Base-by-base conservation (phyloP, 768 basidiomycete genomes). In the Mycena filopes region DNA sequence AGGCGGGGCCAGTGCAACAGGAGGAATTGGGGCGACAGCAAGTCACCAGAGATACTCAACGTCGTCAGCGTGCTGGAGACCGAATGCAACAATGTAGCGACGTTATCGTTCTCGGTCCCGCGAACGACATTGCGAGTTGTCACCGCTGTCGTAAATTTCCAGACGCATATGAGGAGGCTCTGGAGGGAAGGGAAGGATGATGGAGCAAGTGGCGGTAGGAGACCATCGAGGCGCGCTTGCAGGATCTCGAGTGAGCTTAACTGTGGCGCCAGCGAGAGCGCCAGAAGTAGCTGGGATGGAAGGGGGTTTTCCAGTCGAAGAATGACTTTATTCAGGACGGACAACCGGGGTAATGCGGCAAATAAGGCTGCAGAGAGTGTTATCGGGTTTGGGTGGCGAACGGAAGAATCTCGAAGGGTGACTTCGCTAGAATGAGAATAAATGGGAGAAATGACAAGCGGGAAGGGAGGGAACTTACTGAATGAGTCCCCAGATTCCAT, bases 171-270 rank as follows among this genome's bases (percentile, higher is more conserved):
- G n/a, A 43, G 2, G 31, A 60, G 58, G 23, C 0, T 49, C 20
- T 49, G 25, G 11, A 60, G 58, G 21, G 48, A 41, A 8, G 58
- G 38, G 42, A 60, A 60, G 42, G 58, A 1, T 3, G 49, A 47
- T 3, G 2, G 7, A 41, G 10, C 40, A 13, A n/a, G 28, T 28
- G 1, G 29, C 20, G 21, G 58, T 13, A 36, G 15, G 15, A 15
- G 36, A 20, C 28, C 48, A 28, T 60, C 58, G 9, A 50, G n/a
- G 0, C 47, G 58, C 20, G 57, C 31, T 26, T 58, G 46, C 1
- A 26, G 38, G 29, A 60, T 49, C 11, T 60, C 58, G 6, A 60
- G 48, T 1, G 21, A 4, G 2, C 16, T 60, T 2, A 60, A 40
- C 21, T 31, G 4, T 4, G 58, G 58, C 13, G 25, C 25, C 36